These are phyloP conservation scores for Aspergillus panamensis DNA, from an alignment of 495 filamentous ascomycete species.

Conservation along the genomic window DNA sequence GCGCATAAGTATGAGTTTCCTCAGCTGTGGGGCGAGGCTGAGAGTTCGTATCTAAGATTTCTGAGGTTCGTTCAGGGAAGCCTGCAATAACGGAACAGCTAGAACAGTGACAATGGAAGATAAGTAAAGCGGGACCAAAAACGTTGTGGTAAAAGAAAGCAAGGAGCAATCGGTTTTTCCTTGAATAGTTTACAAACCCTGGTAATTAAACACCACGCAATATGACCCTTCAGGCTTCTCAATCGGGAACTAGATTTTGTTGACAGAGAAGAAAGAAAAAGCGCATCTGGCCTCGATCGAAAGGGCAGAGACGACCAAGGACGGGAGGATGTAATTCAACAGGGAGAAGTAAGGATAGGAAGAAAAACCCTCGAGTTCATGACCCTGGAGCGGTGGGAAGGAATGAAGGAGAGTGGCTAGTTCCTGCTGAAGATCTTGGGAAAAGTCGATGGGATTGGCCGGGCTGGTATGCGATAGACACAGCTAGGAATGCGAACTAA, in stretches of 20 bases:
- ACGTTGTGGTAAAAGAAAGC: not conserved
- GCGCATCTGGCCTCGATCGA: not conserved
- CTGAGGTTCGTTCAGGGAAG: not conserved
- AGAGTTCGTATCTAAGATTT: not conserved
- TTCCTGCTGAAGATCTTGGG: constrained; percentile 19
- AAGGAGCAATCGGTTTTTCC: not conserved
- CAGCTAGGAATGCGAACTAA: constrained; percentile 23
- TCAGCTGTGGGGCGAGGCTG: not conserved
- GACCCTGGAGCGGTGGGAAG: constrained; percentile 19
- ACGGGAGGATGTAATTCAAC: constrained; percentile 9
- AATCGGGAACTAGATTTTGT: constrained; percentile 3
- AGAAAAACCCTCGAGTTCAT: constrained; percentile 18
- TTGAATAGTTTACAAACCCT: constrained; percentile 1
- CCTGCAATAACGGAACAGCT: not conserved
- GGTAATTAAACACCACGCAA: constrained; percentile 7
- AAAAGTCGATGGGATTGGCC: constrained; percentile 19
- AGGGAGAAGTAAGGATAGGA: constrained; percentile 19
- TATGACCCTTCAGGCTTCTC: constrained; percentile 1
- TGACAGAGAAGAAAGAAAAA: not conserved
- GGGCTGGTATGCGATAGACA: constrained; percentile 19
- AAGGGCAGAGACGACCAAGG: not conserved
- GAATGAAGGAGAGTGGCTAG: constrained; percentile 19
- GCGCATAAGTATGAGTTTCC: constrained; percentile 12
- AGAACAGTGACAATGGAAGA: not conserved
- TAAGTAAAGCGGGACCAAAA: not conserved